Evolutionary conservation across 768 basidiomycete genomes (phyloP), one percentile per base, ranked within the genome.

Genomic region (Polyporus arcularius): DNA sequence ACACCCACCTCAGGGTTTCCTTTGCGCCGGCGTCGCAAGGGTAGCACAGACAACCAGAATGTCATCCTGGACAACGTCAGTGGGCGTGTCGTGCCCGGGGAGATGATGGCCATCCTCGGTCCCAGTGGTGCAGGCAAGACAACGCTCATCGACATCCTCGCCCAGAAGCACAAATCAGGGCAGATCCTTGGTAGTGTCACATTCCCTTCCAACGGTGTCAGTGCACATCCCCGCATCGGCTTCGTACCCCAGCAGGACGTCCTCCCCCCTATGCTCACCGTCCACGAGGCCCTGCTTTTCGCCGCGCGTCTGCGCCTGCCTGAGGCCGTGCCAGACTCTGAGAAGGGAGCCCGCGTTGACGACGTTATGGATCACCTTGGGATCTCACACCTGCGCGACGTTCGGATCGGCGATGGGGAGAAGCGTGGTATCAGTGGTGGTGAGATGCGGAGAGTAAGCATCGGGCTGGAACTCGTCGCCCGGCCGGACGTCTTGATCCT

Each of bases 51-150:
- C 48, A 75, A 76, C 60, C 85, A 86, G 51, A 85, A 88, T 67
- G 77, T 83, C 40, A 80, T 97, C 15, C 76, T 98, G 42, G 86
- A 92, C 68, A 76, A 77, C 42, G 80, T 94, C 32, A 84, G 75
- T 50, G 96, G 95, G 0, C 72, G 74, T 10, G 84, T 96, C n/a
- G 74, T 77, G 2, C 85, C 92, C 0, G 94, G 96, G 10, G 84
- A 90, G 62, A 86, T 97, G 79, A 87, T 94, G 82, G 92, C 91
- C n/a, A 85, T 97, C 57, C 82, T 98, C 3, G 96, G 96, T 0
- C 94, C 96, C 0, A 92, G 90, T 66, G 95, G 94, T 79, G 92
- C 94, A 16, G 94, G 94, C 45, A 96, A 96, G 73, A 93, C 92
- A 0, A 94, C 95, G 0, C 78, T 98, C 40, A 88, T 97, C 16